phyloP scores from a whole-genome alignment of 2,329 filamentous ascomycete species.

The Scedosporium dehoogii region DNA sequence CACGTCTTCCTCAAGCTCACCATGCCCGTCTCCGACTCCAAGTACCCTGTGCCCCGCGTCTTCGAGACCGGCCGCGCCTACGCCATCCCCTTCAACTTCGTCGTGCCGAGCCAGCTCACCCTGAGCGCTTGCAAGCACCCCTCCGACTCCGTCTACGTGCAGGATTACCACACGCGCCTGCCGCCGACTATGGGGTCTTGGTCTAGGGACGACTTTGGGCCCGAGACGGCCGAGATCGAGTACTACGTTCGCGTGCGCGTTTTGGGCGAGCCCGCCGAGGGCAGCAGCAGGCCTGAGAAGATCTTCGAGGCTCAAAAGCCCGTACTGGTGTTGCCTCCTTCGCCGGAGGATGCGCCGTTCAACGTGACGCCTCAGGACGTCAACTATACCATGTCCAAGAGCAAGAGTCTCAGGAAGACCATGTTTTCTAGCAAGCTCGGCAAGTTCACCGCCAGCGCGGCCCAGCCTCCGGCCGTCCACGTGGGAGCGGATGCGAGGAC shows the following conservation, averaged over 20 bases:
- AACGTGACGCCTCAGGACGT: slow-evolving; percentile 36
- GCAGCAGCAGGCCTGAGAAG: slow-evolving; percentile 15
- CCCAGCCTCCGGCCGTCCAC: slow-evolving; percentile 38
- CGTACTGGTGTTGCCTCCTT: slow-evolving; percentile 42
- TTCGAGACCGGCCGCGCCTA: slow-evolving; percentile 39
- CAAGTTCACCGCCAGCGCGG: slow-evolving; percentile 32
- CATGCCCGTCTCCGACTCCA: slow-evolving; percentile 40
- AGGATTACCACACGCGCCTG: slow-evolving; percentile 41
- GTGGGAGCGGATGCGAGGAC: slow-evolving; percentile 37
- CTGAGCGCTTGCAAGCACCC: slow-evolving; percentile 45
- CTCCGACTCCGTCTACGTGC: slow-evolving; percentile 32
- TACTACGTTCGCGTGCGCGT: slow-evolving; percentile 41
- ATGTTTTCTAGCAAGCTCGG: slow-evolving; percentile 42
- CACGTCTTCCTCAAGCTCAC: slow-evolving; percentile 46
- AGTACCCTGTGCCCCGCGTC: slow-evolving; percentile 35
- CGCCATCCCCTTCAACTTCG: slow-evolving; percentile 47
- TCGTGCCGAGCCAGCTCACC: slow-evolving; percentile 48
- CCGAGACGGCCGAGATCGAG: slow-evolving; percentile 43
- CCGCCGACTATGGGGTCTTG: slow-evolving; percentile 43
- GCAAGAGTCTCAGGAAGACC: slow-evolving; percentile 42
- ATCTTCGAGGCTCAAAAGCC: slow-evolving; percentile 31
- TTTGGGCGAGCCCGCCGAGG: slow-evolving; percentile 17
- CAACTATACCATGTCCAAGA: slow-evolving; percentile 38
- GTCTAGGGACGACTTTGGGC: slow-evolving; percentile 44
- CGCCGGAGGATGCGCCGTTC: slow-evolving; percentile 40